A percentile compares a stretch with the other conserved stretches of the same genome.
Evolutionary conservation across 768 basidiomycete genomes (phyloP).

Genomic region (Coprinopsis cinerea): DNA sequence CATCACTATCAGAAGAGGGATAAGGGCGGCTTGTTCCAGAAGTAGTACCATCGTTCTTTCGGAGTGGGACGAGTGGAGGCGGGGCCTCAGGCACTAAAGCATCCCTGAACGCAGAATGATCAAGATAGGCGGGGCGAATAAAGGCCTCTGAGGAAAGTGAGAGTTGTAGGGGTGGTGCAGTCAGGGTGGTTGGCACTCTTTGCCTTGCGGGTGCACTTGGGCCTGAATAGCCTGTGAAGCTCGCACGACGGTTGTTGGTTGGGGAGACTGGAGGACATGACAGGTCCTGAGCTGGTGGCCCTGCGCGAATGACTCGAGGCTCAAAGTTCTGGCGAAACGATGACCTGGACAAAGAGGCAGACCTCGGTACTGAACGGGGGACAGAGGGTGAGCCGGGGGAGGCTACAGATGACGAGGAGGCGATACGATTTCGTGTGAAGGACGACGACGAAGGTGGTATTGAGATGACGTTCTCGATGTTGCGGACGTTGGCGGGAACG

Average conservation of each 20-base stretch:
- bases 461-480: constrained; percentile 62
- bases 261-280: constrained; percentile 39
- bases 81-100: constrained; percentile 53
- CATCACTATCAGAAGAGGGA: constrained; percentile 56
- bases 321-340: constrained; percentile 36
- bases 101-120: constrained; percentile 68
- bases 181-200: constrained; percentile 23
- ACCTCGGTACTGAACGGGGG: constrained; percentile 38
- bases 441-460: constrained; percentile 47
- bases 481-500: constrained; percentile 39
- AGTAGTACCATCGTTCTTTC: constrained; percentile 29
- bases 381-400: constrained; percentile 30
- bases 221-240: constrained; percentile 14
- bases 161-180: constrained; percentile 22
- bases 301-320: constrained; percentile 63
- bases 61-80: constrained; percentile 29
- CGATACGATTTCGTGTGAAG: constrained; percentile 12
- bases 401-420: constrained; percentile 19
- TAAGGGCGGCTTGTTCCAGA: constrained; percentile 17
- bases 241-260: constrained; percentile 18
- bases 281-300: constrained; percentile 33
- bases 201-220: constrained; percentile 19
- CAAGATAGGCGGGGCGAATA: constrained; percentile 70
- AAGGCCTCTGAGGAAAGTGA: constrained; percentile 32
- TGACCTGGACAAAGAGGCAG: constrained; percentile 21